phyloP scores from a whole-genome alignment of 345 rosid genomes.

The thale cress (Arabidopsis thaliana) region DNA sequence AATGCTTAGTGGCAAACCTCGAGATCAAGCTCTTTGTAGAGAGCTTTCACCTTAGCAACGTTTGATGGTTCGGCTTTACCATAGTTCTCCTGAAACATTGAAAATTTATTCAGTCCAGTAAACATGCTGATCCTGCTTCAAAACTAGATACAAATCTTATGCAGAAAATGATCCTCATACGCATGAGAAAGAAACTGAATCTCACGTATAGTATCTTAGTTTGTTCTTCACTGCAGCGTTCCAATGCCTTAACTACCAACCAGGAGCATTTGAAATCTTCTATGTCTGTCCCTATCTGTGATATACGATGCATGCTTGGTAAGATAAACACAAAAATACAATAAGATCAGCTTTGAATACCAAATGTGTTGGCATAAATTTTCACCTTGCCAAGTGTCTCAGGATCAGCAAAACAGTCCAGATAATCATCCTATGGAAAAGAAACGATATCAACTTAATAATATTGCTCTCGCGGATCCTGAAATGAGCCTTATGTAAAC shows the following conservation, averaged over 20 bases:
- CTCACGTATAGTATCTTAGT: slow-evolving; percentile 64
- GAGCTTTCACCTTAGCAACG: slow-evolving; percentile 69
- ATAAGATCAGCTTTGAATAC: background rate
- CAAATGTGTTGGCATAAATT: background rate
- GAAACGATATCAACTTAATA: slow-evolving; percentile 5
- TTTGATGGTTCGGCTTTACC: slow-evolving; percentile 68
- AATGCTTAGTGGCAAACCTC: slow-evolving; percentile 51
- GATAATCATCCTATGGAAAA: slow-evolving; percentile 69
- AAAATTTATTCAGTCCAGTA: background rate
- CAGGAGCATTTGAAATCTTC: slow-evolving; percentile 90
- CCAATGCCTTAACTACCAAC: slow-evolving; percentile 84
- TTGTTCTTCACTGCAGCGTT: slow-evolving; percentile 67
- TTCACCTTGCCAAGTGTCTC: slow-evolving; percentile 73
- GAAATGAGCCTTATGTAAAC: background rate
- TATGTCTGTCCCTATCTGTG: slow-evolving; percentile 88
- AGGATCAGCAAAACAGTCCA: slow-evolving; percentile 85
- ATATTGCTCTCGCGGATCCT: background rate
- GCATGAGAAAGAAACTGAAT: background rate
- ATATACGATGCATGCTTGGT: slow-evolving; percentile 7
- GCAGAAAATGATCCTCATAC: background rate
- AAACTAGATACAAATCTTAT: background rate
- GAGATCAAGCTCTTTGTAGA: slow-evolving; percentile 72
- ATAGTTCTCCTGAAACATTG: slow-evolving; percentile 60
- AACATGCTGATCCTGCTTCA: background rate
- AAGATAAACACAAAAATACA: slow-evolving; percentile 21